Evolutionary conservation across 2,329 filamentous ascomycete genomes (phyloP), one percentile per base, ranked within the genome.

Genomic region (Neonectria punicea): DNA sequence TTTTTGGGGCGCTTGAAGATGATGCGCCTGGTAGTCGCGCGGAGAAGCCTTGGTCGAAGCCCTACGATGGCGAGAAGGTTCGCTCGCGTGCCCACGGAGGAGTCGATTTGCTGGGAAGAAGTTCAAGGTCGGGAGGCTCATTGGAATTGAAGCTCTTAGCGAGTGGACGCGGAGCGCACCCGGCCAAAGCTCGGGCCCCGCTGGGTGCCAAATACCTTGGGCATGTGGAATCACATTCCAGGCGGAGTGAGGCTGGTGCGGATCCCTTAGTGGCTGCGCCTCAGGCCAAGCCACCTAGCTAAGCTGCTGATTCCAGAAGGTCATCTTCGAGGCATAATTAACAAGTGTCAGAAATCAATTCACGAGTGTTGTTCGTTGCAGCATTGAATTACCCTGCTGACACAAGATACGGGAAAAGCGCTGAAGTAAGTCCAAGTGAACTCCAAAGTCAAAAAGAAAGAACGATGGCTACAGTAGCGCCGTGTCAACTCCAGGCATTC

Each of bases 221-320:
- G 28, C 50, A 60, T 65, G 57, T 49, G 62, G 62, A 51, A 61
- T 65, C 62, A 41, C 46, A 47, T 56, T 61, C 51, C 55, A 34
- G 30, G 22, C 7, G 18, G 49, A 20, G 30, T 39, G 51, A 55
- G 51, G 58, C 58, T 61, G 50, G 32, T 54, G 39, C 44, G 25
- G 46, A 18, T 10, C 47, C 25, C 14, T 34, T n/a, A 61, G 58
- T 22, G 43, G 34, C 50, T 64, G 61, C 61, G 57, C 57, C 51
- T 60, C 61, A 59, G 44, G 22, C 34, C 44, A 22, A 39, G 58
- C 58, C 58, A 57, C 53, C 34, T 22, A 22, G 22, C 22, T 22
- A 7, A 16, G 34, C 34, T 7, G 18, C 53, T 16, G 28, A 30
- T 44, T 46, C 39, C 39, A 11, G 39, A 20, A 43, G 36, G 39